Evolutionary conservation across 257 asterid species (phyloP), one percentile per base, ranked within the genome.

Genomic region (Solanum arcanum): DNA sequence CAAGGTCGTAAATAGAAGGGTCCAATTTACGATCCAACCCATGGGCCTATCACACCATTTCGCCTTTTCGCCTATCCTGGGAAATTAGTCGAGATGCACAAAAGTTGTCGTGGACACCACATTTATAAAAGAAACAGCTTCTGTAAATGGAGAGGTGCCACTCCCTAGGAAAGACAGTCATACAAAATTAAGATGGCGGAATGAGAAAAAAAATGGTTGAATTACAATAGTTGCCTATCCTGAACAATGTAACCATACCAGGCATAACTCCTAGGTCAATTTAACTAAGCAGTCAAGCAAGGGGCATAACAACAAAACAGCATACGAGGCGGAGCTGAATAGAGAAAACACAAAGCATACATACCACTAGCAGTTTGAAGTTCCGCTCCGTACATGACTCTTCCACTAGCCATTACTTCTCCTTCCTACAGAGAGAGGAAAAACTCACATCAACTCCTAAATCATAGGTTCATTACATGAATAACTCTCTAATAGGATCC

Each of bases 381-480:
- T 88, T 89, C 93, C 91, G 94, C 98, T 46, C 90, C 91, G 8
- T 93, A 91, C 87, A 86, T 93, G 59, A 91, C 92, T 87, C 91
- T 89, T 82, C 92, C 98, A 88, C 91, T 83, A 23, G 90, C 93
- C 88, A 37, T 41, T 59, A 93, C 87, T 89, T 94, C 97, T 41
- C 98, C 98, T 86, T 97, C 98, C 99, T 97, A 88, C 86, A 89
- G 84, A 47, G 56, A 83, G 87, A 68, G 80, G 52, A 12, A 18
- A 46, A 12, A 62, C 25, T 16, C 49, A 37, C 41, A 66, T 56
- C 18, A 84, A 56, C 52, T 83, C 73, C 37, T 83, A 64, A 64
- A 25, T 29, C 31, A 85, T 56, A 69, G 37, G 25, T 56, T 69
- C 69, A 78, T 78, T 25, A 77, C 39, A 77, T 77, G 64, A 44